Conservation (phyloP, 2,329 filamentous ascomycete species). For the Aspergillus nomiae region DNA sequence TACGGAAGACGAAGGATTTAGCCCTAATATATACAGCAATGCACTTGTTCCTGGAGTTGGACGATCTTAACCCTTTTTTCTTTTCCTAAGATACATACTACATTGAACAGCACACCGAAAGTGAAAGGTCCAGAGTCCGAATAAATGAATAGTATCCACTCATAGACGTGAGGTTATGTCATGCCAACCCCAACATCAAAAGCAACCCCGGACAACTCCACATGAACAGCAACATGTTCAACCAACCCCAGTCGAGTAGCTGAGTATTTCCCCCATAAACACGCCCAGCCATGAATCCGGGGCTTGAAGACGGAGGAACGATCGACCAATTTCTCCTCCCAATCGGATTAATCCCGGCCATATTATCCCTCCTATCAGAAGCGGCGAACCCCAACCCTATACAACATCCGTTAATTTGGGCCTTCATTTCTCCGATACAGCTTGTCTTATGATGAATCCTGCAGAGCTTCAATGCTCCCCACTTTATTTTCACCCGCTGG, state of each 20-base stretch:
- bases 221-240: not conserved
- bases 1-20: not conserved
- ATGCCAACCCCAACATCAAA: not conserved
- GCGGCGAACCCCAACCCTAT: not conserved
- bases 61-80: not conserved
- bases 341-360: conserved; percentile 14
- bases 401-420: not conserved
- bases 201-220: not conserved
- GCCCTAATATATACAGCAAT: not conserved
- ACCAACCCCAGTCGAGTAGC: not conserved
- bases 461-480: not conserved
- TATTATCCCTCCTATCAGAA: conserved; percentile 24
- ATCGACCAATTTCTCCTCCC: conserved; percentile 20
- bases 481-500: not conserved
- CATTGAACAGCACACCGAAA: too few relatives aligned
- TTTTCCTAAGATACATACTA: not conserved
- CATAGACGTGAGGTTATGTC: not conserved
- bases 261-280: not conserved
- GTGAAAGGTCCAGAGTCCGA: too few relatives aligned
- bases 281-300: not conserved
- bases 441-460: not conserved
- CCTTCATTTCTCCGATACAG: not conserved
- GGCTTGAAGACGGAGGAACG: not conserved
- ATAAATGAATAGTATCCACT: not conserved
- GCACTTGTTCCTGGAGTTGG: too few relatives aligned